Evolutionary conservation across 2,329 filamentous ascomycete genomes (phyloP).

Genomic region (Xylariaceae sp.): DNA sequence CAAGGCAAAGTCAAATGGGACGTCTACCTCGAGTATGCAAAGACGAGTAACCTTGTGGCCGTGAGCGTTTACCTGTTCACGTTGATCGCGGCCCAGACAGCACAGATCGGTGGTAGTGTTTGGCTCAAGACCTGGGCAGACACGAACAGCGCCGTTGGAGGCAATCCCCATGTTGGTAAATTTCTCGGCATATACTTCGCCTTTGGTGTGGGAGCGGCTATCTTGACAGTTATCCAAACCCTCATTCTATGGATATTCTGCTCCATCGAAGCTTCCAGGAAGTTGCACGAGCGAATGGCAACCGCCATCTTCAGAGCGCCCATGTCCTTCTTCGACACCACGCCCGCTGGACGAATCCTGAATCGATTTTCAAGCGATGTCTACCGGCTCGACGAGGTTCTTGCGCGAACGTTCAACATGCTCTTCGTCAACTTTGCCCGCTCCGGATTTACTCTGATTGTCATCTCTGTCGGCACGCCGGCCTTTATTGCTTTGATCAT

Average conservation of each 20-base stretch:
- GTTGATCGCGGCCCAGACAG: conserved; percentile 73
- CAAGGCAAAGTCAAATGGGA: conserved; percentile 98
- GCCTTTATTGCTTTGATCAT: conserved; percentile 75
- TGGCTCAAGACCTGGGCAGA: conserved; percentile 97
- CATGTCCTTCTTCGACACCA: conserved; percentile 99
- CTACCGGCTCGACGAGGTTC: conserved; percentile 81
- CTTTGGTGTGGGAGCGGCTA: conserved; percentile 81
- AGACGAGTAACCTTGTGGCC: conserved; percentile 82
- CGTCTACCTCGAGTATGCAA: conserved; percentile 92
- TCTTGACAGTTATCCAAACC: conserved; percentile 83
- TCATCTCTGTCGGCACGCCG: conserved; percentile 79
- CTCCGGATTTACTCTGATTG: conserved; percentile 75
- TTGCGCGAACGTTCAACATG: conserved; percentile 98
- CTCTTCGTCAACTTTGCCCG: conserved; percentile 71
- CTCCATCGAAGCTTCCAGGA: conserved; percentile 96
- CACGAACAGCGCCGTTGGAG: conserved; percentile 59
- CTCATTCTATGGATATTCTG: conserved; percentile 98
- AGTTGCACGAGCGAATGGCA: conserved; percentile 95
- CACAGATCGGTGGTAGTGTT: conserved; percentile 75
- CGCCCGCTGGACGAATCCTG: conserved; percentile 89
- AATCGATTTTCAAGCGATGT: conserved; percentile 92
- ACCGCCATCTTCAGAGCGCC: conserved; percentile 95
- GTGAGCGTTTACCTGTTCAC: conserved; percentile 74
- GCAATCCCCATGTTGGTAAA: conserved; percentile 74
- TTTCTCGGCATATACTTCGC: conserved; percentile 95